Evolutionary conservation across 2,329 filamentous ascomycete genomes (phyloP), one percentile per base, ranked within the genome.

Genomic region (Xylariaceae sp.): DNA sequence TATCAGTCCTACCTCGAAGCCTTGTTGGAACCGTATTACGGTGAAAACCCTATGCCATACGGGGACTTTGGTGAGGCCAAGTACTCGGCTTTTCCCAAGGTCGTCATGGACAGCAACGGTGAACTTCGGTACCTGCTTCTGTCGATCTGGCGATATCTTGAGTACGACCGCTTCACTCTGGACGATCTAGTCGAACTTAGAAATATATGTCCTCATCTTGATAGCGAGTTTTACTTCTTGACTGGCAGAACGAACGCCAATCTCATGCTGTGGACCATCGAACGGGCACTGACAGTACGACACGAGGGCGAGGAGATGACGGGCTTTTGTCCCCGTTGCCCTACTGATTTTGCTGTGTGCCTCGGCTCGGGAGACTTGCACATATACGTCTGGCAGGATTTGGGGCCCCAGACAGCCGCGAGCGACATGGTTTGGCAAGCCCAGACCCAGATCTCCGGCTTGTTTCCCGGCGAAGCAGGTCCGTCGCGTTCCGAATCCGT

Each of bases 311-410:
- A n/a, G 3, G 44, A 50, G 40, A 8, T 26, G 6, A 47, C 9
- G 12, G 30, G 27, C 1, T 9, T 42, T 1, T 56, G 50, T 12
- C 1, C 4, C 30, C 31, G 27, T 29, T 56, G 54, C 29, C 37
- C 47, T 26, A 50, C 51, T 2, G 54, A 56, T 12, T 53, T 47
- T 32, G 47, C 37, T 19, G 47, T 39, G 35, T 39, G 7, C 7
- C 35, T 39, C 9, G 12, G 35, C 9, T 9, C 35, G 9, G 6
- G 35, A 4, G 35, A 39, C 35, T 39, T 39, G 35, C 11, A 39
- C 35, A 12, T 56, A 11, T n/a, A 47, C 7, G 47, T 50, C 31
- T 56, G 50, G 54, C 47, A 56, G 27, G 46, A 56, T 12, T 47
- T 56, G 6, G 54, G 54, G 3, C 47, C 50, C 6, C 50, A 56